Evolutionary conservation across 805 yeast species (phyloP).

Genomic region (Saturnispora zaruensis): DNA sequence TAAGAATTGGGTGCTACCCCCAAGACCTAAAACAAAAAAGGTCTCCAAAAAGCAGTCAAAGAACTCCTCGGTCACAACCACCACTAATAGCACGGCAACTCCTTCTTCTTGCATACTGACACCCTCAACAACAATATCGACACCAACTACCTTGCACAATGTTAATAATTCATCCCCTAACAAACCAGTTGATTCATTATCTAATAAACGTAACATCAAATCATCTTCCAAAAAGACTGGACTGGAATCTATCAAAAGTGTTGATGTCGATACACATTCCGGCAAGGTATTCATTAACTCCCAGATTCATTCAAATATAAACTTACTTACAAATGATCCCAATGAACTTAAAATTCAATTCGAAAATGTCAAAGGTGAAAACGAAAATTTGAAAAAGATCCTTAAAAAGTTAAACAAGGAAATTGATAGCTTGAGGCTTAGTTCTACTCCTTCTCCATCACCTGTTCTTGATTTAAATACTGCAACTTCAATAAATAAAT

Average conservation of each 20-base stretch:
- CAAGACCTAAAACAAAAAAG: slow-evolving; percentile 37
- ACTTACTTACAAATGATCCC: slow-evolving; percentile 25
- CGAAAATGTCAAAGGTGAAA: slow-evolving; percentile 36
- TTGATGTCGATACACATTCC: slow-evolving; percentile 11
- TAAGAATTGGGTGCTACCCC: slow-evolving; percentile 46
- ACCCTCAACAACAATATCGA: not conserved
- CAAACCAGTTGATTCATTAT: not conserved
- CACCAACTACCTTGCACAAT: not conserved
- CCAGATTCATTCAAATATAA: slow-evolving; percentile 31
- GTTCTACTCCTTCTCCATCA: not conserved
- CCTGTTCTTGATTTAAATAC: not conserved
- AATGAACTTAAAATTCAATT: slow-evolving; percentile 30
- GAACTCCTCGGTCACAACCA: not conserved
- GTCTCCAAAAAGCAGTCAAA: slow-evolving; percentile 9
- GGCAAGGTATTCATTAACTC: slow-evolving; percentile 24
- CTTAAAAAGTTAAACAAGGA: slow-evolving; percentile 33
- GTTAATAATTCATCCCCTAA: not conserved
- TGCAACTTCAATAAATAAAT: not conserved
- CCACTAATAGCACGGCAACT: not conserved
- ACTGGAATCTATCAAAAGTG: slow-evolving; percentile 10
- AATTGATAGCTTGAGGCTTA: slow-evolving; percentile 26
- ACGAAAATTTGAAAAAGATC: slow-evolving; percentile 35
- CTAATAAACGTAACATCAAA: not conserved
- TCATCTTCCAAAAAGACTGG: not conserved
- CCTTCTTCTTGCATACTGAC: not conserved